Conservation (phyloP, 306 rosid species). For the Canavalia gladiata region DNA sequence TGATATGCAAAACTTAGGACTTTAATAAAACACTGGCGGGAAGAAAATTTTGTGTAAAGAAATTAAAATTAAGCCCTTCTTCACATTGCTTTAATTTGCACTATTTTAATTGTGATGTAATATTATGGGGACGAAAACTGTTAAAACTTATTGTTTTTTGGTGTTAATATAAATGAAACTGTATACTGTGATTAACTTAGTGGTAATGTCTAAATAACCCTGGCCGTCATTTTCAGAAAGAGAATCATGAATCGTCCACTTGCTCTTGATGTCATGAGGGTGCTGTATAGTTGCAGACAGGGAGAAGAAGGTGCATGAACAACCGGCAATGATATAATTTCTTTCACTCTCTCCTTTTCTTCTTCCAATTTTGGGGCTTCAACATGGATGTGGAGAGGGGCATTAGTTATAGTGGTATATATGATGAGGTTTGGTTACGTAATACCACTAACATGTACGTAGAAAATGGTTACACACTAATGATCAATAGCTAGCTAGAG, state of each 20-base stretch:
- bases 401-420: constrained; percentile 39
- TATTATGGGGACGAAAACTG: not conserved
- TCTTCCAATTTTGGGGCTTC: not conserved
- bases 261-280: constrained; percentile 23
- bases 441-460: constrained; percentile 69
- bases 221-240: constrained; percentile 23
- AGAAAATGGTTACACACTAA: constrained; percentile 55
- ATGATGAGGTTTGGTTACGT: constrained; percentile 59
- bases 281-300: constrained; percentile 44
- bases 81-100: not conserved
- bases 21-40: not conserved
- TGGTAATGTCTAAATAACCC: not conserved
- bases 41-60: not conserved
- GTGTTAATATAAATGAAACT: not conserved
- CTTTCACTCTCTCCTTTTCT: not conserved
- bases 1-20: not conserved
- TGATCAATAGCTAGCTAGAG: constrained; percentile 16
- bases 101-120: not conserved
- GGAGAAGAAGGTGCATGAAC: constrained; percentile 48
- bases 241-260: constrained; percentile 1
- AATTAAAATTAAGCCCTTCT: too few relatives aligned
- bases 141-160: not conserved
- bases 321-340: constrained; percentile 50
- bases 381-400: not conserved
- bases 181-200: not conserved